Evolutionary conservation across 108 stramenopile genomes (phyloP), one percentile per base, ranked within the genome.

Genomic region (Fragilaria radians): DNA sequence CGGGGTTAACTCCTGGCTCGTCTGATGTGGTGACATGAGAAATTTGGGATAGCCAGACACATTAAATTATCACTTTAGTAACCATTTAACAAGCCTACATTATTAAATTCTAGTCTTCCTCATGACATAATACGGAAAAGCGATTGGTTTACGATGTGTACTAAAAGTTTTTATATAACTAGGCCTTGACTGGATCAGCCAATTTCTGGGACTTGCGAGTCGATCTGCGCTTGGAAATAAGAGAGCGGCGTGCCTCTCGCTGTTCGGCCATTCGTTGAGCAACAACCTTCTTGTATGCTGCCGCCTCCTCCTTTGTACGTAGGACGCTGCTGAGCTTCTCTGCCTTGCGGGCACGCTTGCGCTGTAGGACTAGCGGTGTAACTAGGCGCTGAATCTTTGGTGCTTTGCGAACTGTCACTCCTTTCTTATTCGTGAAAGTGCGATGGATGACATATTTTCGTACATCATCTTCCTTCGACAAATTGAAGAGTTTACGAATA

Each of bases 371-470:
- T 55, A 94, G 66, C 18, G 99, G 99, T 62, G 99, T 99, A 51
- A 99, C 85, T 31, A 99, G 79, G 69, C 99, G 96, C 78, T 99
- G 99, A 83, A 99, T 98, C 80, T 98, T 96, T 79, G 99, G 97
- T 30, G 91, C 73, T 91, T 98, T 98, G 72, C 83, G 77, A 28
- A 80, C 68, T 50, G 72, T 71, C 80, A 83, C 86, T 46, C 96
- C 97, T 77, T 94, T 96, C 91, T 98, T 97, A 86, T 85, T 89
- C 75, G 92, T 94, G 76, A 95, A 96, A 58, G 76, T 84, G 72
- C 97, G 97, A 48, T 80, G 64, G 68, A 99, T 97, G 63, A 98
- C 95, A 67, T 95, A 98, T 78, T 98, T 96, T 62, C 88, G 77
- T n/a, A 98, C 95, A 83, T 99, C 97, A 63, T 98, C 97, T 24